Evolutionary conservation across 805 yeast genomes (phyloP).

Genomic region (Tetrapisispora taiwanensis): DNA sequence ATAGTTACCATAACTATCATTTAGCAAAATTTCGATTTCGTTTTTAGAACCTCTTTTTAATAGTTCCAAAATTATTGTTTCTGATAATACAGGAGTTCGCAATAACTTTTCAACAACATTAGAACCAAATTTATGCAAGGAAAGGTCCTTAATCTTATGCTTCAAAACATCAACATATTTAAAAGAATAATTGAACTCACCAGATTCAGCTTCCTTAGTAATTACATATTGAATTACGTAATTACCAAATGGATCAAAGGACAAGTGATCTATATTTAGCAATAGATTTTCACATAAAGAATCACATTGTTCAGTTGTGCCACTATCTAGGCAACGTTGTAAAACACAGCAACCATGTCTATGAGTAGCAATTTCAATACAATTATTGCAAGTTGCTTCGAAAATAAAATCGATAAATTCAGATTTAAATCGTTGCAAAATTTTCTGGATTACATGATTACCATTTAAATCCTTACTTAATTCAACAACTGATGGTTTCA

Average conservation of each 20-base stretch:
- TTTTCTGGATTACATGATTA: conserved; percentile 91
- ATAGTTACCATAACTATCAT: conserved; percentile 90
- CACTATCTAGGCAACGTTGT: conserved; percentile 90
- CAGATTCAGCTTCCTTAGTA: conserved; percentile 32
- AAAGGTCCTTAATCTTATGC: conserved; percentile 35
- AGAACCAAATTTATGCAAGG: conserved; percentile 86
- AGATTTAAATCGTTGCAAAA: conserved; percentile 60
- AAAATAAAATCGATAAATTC: conserved; percentile 79
- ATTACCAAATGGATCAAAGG: conserved; percentile 92
- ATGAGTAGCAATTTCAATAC: conserved; percentile 81
- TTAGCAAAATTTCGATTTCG: conserved; percentile 44
- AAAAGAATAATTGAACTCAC: conserved; percentile 24
- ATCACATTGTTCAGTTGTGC: conserved; percentile 57
- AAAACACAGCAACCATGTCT: conserved; percentile 96
- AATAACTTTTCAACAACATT: conserved; percentile 89
- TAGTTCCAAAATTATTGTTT: conserved; percentile 44
- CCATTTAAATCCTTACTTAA: conserved; percentile 88
- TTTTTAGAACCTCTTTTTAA: conserved; percentile 25
- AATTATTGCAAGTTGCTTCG: conserved; percentile 67
- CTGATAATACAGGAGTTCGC: conserved; percentile 35
- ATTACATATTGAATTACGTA: conserved; percentile 92
- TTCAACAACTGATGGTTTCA: conserved; percentile 62
- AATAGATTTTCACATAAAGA: conserved; percentile 62
- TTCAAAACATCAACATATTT: conserved; percentile 30
- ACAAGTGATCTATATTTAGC: conserved; percentile 53